phyloP scores from a whole-genome alignment of 768 basidiomycete genomes.

The Xerocomellus intermedius region DNA sequence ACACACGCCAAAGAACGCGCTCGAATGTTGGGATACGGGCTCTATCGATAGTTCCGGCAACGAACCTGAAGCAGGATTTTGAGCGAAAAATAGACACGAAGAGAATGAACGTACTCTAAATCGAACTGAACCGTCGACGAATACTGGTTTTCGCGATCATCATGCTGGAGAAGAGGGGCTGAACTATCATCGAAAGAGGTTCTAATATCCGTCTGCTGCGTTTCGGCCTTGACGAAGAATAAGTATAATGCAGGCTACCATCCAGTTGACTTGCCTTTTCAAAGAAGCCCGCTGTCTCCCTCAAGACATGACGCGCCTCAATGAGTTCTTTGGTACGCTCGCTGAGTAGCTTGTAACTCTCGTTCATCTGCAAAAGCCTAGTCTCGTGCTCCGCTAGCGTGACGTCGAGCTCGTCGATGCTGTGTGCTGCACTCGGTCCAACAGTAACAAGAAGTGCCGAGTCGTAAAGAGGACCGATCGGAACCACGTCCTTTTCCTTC shows the following conservation, averaged over 20 bases:
- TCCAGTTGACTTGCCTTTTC: conserved; percentile 55
- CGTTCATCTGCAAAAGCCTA: conserved; percentile 86
- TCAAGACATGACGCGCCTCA: conserved; percentile 91
- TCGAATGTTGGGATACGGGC: conserved; percentile 90
- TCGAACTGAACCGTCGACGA: conserved; percentile 66
- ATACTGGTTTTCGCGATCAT: conserved; percentile 75
- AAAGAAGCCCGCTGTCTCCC: conserved; percentile 96
- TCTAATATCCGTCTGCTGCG: conserved; percentile 75
- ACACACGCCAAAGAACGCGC: conserved; percentile 95
- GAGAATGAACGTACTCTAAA: conserved; percentile 63
- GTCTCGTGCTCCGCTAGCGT: conserved; percentile 85
- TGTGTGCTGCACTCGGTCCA: conserved; percentile 90
- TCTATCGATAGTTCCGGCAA: conserved; percentile 95
- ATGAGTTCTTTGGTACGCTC: conserved; percentile 83
- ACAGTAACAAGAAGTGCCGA: conserved; percentile 84
- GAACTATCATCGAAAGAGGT: conserved; percentile 89
- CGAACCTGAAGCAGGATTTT: conserved; percentile 57
- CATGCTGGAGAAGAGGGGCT: conserved; percentile 87
- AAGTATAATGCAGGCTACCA: conserved; percentile 2
- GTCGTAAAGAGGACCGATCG: conserved; percentile 82
- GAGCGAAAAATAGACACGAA: background rate
- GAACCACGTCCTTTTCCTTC: conserved; percentile 79
- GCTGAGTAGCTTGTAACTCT: conserved; percentile 84
- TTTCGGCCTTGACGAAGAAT: conserved; percentile 59
- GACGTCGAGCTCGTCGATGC: conserved; percentile 89